Conservation (phyloP, 1,284 basidiomycete genomes). For the Apiotrichum siamense region DNA sequence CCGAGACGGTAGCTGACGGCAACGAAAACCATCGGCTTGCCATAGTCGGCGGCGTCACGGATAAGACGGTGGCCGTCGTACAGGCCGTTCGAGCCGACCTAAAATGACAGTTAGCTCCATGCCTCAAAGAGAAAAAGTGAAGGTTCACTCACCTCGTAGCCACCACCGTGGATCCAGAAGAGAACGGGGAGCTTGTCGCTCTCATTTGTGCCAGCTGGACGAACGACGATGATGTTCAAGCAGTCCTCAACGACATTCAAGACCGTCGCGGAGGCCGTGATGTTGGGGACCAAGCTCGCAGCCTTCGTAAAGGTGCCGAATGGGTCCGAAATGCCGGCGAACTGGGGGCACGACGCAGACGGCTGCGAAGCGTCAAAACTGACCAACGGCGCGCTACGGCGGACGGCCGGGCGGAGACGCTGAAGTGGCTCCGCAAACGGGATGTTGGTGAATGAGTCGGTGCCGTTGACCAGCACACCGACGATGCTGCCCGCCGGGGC, state of each 20-base stretch:
- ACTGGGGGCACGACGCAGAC: constrained; percentile 12
- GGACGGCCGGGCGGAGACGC: constrained; percentile 46
- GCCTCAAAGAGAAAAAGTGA: neutral
- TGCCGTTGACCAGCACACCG: neutral
- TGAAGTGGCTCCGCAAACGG: constrained; percentile 57
- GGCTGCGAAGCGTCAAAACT: constrained; percentile 9
- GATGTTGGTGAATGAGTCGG: constrained; percentile 49
- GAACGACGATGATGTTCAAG: constrained; percentile 22
- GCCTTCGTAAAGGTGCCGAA: constrained; percentile 1
- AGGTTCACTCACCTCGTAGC: constrained; percentile 13
- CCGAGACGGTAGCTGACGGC: constrained; percentile 55
- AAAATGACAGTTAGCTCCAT: neutral
- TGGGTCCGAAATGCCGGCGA: constrained; percentile 1
- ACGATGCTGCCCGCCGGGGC: constrained; percentile 12
- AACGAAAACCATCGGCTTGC: constrained; percentile 53
- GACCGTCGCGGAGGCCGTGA: neutral
- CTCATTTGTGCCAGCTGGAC: constrained; percentile 16
- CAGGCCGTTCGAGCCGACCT: constrained; percentile 16
- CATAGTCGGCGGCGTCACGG: neutral
- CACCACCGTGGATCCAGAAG: constrained; percentile 35
- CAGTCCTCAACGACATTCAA: constrained; percentile 22
- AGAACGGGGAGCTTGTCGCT: constrained; percentile 29
- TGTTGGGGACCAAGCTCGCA: neutral
- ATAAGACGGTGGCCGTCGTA: constrained; percentile 14
- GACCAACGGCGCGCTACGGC: constrained; percentile 36